A percentile compares a stretch with the other conserved stretches of the same genome.
Conservation (phyloP, 164 flowering plant genomes). For the Kalanchoe fedtschenkoi region DNA sequence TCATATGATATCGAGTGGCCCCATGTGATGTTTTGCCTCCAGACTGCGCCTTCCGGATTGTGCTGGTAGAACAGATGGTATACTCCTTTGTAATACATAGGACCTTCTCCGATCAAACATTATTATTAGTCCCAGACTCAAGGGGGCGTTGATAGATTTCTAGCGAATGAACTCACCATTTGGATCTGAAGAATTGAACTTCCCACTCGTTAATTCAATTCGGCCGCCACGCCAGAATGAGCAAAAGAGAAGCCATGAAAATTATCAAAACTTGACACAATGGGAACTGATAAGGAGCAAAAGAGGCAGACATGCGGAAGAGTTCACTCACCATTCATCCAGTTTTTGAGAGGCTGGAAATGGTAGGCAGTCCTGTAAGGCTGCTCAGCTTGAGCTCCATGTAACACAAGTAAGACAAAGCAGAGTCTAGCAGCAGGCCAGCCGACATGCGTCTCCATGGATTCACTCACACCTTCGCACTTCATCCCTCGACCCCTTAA, state of each 20-base stretch:
- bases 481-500: not conserved
- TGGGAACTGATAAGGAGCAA: not conserved
- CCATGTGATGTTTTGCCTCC: conserved; percentile 61
- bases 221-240: not conserved
- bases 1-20: conserved; percentile 67
- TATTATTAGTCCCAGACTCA: not conserved
- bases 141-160: not conserved
- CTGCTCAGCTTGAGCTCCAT: conserved; percentile 7
- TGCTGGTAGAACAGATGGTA: conserved; percentile 83
- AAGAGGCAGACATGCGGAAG: not conserved
- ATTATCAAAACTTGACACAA: not conserved
- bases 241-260: not conserved
- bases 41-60: conserved; percentile 54
- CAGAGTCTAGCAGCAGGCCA: not conserved
- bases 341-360: conserved; percentile 42
- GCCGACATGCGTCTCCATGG: not conserved
- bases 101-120: conserved; percentile 28
- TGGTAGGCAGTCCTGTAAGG: conserved; percentile 39
- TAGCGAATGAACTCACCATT: conserved; percentile 25
- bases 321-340: conserved; percentile 39
- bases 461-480: not conserved
- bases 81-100: conserved; percentile 65
- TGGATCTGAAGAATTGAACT: conserved; percentile 23
- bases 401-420: not conserved
- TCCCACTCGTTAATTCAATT: not conserved